Evolutionary conservation across 2,329 filamentous ascomycete genomes (phyloP).

Genomic region (Aspergillus arachidicola): DNA sequence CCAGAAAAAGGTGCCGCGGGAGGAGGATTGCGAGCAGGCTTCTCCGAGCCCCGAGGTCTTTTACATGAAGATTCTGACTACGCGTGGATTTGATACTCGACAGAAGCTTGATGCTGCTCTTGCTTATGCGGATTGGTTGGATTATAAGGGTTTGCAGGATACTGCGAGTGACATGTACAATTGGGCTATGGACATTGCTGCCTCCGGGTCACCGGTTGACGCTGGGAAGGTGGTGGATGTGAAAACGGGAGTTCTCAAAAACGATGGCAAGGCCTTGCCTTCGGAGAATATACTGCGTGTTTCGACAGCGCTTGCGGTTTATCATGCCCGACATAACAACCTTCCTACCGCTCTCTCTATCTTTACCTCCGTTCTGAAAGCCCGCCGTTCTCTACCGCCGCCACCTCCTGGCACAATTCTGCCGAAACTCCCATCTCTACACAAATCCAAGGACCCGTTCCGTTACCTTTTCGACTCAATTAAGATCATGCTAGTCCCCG

Average conservation of each 20-base stretch:
- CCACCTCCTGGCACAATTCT: slow-evolving; percentile 31
- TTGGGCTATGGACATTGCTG: slow-evolving; percentile 76
- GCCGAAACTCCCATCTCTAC: slow-evolving; percentile 26
- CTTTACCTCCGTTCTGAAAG: slow-evolving; percentile 80
- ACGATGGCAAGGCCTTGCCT: slow-evolving; percentile 55
- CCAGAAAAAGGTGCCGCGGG: slow-evolving; percentile 63
- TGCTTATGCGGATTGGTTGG: slow-evolving; percentile 81
- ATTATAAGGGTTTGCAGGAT: slow-evolving; percentile 69
- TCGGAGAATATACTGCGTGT: slow-evolving; percentile 75
- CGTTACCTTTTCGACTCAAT: slow-evolving; percentile 41
- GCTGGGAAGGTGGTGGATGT: slow-evolving; percentile 58
- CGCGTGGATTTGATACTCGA: slow-evolving; percentile 73
- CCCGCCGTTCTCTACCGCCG: slow-evolving; percentile 64
- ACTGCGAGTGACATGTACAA: slow-evolving; percentile 72
- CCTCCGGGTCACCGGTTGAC: slow-evolving; percentile 54
- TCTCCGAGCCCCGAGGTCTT: slow-evolving; percentile 72
- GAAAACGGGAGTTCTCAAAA: slow-evolving; percentile 65
- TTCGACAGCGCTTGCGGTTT: slow-evolving; percentile 75
- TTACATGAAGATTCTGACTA: slow-evolving; percentile 81
- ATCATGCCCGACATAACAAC: slow-evolving; percentile 71
- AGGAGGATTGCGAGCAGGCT: slow-evolving; percentile 73
- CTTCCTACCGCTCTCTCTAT: slow-evolving; percentile 74
- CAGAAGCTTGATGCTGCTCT: slow-evolving; percentile 82
- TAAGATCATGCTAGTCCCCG: slow-evolving; percentile 53
- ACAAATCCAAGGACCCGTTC: slow-evolving; percentile 31